phyloP scores from a whole-genome alignment of 2,329 filamentous ascomycete species.

The Penicillium sp. region DNA sequence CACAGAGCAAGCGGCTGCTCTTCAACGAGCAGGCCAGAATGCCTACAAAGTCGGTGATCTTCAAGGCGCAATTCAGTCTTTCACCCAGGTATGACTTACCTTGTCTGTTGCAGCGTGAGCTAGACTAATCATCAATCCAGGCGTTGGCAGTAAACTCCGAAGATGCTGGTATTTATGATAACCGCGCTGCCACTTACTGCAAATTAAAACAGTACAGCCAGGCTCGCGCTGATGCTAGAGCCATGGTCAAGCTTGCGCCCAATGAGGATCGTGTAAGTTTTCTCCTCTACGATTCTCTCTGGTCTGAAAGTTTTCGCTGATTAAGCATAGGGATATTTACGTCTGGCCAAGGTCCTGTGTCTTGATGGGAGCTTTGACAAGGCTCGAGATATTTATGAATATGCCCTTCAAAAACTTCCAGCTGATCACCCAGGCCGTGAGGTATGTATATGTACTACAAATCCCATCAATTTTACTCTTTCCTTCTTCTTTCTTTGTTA shows the following conservation, averaged over 20 bases:
- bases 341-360: slow-evolving; percentile 28
- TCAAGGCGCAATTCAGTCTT: slow-evolving; percentile 43
- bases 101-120: slow-evolving; percentile 2
- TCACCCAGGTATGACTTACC: slow-evolving; percentile 37
- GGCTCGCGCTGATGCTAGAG: slow-evolving; percentile 57
- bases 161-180: slow-evolving; percentile 51
- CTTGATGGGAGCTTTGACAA: slow-evolving; percentile 50
- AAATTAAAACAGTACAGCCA: slow-evolving; percentile 52
- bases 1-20: slow-evolving; percentile 17
- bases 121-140: slow-evolving; percentile 25
- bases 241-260: slow-evolving; percentile 54
- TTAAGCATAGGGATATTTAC: slow-evolving; percentile 2
- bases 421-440: slow-evolving; percentile 33
- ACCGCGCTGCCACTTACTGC: slow-evolving; percentile 55
- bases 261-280: slow-evolving; percentile 51
- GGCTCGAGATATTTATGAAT: slow-evolving; percentile 56
- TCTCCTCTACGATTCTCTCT: not conserved
- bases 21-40: slow-evolving; percentile 43
- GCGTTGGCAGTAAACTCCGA: slow-evolving; percentile 37
- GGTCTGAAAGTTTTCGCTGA: not conserved
- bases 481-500: not conserved
- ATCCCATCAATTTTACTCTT: not conserved
- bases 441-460: slow-evolving; percentile 12
- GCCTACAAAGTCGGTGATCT: slow-evolving; percentile 48
- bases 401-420: slow-evolving; percentile 54